Conservation (phyloP, 2,329 filamentous ascomycete species). For the Camillea tinctor region DNA sequence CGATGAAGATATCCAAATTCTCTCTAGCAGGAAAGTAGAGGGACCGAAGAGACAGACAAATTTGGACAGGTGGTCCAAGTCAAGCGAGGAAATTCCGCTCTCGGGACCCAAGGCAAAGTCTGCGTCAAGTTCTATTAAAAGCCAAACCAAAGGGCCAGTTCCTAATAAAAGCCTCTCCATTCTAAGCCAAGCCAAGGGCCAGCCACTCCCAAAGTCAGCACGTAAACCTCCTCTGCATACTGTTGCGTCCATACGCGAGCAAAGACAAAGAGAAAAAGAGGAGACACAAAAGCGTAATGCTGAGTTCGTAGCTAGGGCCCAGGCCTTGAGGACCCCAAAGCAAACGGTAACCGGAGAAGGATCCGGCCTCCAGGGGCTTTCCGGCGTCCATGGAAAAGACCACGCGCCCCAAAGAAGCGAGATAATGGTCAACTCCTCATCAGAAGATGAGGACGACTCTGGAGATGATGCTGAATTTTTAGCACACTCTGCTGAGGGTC, state of each 20-base stretch:
- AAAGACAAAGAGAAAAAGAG: slow-evolving; percentile 71
- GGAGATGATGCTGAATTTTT: slow-evolving; percentile 55
- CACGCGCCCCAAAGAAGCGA: slow-evolving; percentile 72
- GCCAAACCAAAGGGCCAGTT: slow-evolving; percentile 45
- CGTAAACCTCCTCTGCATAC: slow-evolving; percentile 38
- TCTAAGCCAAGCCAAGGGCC: slow-evolving; percentile 46
- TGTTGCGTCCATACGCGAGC: slow-evolving; percentile 64
- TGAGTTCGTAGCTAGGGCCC: slow-evolving; percentile 68
- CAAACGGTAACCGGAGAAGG: slow-evolving; percentile 69
- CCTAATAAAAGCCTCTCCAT: slow-evolving; percentile 45
- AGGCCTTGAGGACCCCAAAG: slow-evolving; percentile 53
- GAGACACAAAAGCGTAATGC: slow-evolving; percentile 72
- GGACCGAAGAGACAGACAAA: slow-evolving; percentile 55
- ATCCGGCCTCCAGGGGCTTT: slow-evolving; percentile 71
- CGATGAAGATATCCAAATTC: slow-evolving; percentile 47
- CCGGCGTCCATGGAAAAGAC: slow-evolving; percentile 72
- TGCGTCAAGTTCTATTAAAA: slow-evolving; percentile 40
- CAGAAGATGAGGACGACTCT: slow-evolving; percentile 71
- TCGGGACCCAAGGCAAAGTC: slow-evolving; percentile 15
- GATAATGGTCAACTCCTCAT: slow-evolving; percentile 86
- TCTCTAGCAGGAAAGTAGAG: slow-evolving; percentile 39
- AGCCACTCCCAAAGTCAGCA: slow-evolving; percentile 26
- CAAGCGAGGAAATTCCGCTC: slow-evolving; percentile 36
- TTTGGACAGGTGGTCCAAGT: slow-evolving; percentile 62
- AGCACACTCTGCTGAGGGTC: slow-evolving; percentile 44